Base-by-base conservation (phyloP, 805 yeast genomes). In the Saccharomycopsis fermentans region DNA sequence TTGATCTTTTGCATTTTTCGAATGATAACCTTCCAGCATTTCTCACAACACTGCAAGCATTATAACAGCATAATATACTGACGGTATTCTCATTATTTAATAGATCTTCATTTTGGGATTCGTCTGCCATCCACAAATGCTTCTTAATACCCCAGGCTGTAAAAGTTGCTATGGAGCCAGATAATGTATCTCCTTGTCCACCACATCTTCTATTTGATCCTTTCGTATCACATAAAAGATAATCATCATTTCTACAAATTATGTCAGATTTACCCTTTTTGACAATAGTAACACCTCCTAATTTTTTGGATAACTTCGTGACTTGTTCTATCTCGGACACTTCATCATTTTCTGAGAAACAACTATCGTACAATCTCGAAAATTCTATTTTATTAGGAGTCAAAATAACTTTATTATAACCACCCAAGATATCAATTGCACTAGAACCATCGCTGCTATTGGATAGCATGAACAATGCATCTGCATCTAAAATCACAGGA, bases 371-470 rank as follows among this genome's bases (percentile, higher is more conserved):
- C 8, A 92, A 70, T 34, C 98, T 73, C 58, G 77, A 75, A 67
- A 89, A 90, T 70, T 94, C 99, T 40, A 85, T 84, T 1, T 88
- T 83, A 68, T 94, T 94, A 8, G 99, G 99, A 0, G 99, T 94
- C 52, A 94, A 63, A 0, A 91, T 76, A 0, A 91, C 88, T 47
- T 81, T 74, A 2, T 73, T 63, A 63, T 81, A 81, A 24, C 83
- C 84, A 43, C 72, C 69, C 39, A 85, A 73, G 16, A 89, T 59
- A 1, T 73, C 72, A 12, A 11, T 11, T 43, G 27, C 29, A 16
- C 14, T 21, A 21, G 16, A 24, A 21, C n/a, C 43, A n/a, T 5
- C 6, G 0, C 89, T 86, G 1, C 80, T 70, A 39, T 78, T 69
- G 12, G 88, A 78, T 0, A 94, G 70, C 58, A 91, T 73, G 62